Evolutionary conservation across 2,329 filamentous ascomycete species (phyloP).

Genomic region (Colletotrichum kahawae): DNA sequence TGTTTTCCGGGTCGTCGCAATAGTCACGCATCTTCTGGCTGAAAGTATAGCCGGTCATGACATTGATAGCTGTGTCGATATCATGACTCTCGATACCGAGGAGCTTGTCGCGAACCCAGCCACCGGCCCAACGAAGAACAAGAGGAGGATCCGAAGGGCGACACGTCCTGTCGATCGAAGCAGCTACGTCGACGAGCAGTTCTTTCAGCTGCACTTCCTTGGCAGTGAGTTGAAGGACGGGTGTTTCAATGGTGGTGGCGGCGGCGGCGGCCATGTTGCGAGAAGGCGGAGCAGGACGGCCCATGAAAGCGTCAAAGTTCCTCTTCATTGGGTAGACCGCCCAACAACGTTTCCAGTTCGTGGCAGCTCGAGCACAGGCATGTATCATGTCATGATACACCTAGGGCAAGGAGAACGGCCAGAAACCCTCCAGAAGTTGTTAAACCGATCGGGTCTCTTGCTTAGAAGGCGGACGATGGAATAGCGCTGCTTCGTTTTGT

Average conservation of each 20-base stretch:
- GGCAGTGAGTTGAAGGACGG: constrained; percentile 63
- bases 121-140: constrained; percentile 79
- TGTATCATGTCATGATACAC: constrained; percentile 14
- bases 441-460: not conserved
- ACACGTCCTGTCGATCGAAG: constrained; percentile 63
- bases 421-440: not conserved
- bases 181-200: constrained; percentile 84
- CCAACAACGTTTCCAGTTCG: not conserved
- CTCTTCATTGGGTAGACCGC: constrained; percentile 17
- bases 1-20: constrained; percentile 64
- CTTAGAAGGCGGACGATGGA: not conserved
- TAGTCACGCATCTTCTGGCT: constrained; percentile 72
- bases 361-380: not conserved
- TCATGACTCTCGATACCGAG: constrained; percentile 76
- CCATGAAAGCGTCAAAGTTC: constrained; percentile 15
- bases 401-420: not conserved
- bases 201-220: constrained; percentile 74
- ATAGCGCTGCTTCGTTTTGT: not conserved
- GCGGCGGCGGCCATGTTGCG: constrained; percentile 20
- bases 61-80: constrained; percentile 85
- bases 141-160: constrained; percentile 60
- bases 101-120: constrained; percentile 87
- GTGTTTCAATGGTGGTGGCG: constrained; percentile 5
- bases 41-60: constrained; percentile 82
- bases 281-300: not conserved